Percentiles rank a stretch among this genome's conserved stretches.
phyloP scores from a whole-genome alignment of 2,329 filamentous ascomycete species.

The Pleoardoris graminearum region DNA sequence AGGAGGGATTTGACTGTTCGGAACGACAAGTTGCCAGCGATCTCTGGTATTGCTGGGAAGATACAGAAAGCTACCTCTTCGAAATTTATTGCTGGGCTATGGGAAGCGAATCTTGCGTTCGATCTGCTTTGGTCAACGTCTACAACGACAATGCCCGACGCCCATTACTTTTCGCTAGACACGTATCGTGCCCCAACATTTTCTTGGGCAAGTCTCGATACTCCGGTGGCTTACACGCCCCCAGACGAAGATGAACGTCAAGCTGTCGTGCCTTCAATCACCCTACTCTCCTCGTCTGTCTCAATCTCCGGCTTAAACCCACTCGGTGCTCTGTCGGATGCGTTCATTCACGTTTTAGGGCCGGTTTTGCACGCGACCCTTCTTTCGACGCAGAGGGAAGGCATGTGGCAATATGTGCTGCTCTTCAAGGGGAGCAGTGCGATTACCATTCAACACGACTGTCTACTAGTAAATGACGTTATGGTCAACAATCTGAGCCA shows the following conservation, averaged over 20 bases:
- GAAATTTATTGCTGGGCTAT: slow-evolving; percentile 40
- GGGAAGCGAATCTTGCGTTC: slow-evolving; percentile 35
- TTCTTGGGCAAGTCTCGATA: slow-evolving; percentile 39
- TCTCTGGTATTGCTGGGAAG: slow-evolving; percentile 41
- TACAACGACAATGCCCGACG: slow-evolving; percentile 5
- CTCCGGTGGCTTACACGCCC: slow-evolving; percentile 26
- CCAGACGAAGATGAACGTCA: slow-evolving; percentile 28
- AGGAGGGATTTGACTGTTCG: slow-evolving; percentile 31
- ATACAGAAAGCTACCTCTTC: slow-evolving; percentile 35
- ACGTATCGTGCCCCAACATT: slow-evolving; percentile 37
- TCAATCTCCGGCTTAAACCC: slow-evolving; percentile 30
- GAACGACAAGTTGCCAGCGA: slow-evolving; percentile 36
- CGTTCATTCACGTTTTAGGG: slow-evolving; percentile 28
- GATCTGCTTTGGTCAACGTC: slow-evolving; percentile 37
- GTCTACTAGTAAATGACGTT: slow-evolving; percentile 24
- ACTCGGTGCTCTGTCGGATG: slow-evolving; percentile 31
- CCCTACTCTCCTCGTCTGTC: slow-evolving; percentile 20
- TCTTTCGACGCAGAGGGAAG: slow-evolving; percentile 16
- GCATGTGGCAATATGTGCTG: slow-evolving; percentile 28
- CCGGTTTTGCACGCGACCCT: slow-evolving; percentile 24
- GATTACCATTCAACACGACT: slow-evolving; percentile 34
- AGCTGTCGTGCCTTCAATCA: slow-evolving; percentile 19
- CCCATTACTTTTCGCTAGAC: slow-evolving; percentile 17
- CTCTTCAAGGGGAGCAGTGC: slow-evolving; percentile 31
- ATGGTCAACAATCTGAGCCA: slow-evolving; percentile 5